Conservation (phyloP, 2,329 filamentous ascomycete species). For the Leptographium radiaticola region DNA sequence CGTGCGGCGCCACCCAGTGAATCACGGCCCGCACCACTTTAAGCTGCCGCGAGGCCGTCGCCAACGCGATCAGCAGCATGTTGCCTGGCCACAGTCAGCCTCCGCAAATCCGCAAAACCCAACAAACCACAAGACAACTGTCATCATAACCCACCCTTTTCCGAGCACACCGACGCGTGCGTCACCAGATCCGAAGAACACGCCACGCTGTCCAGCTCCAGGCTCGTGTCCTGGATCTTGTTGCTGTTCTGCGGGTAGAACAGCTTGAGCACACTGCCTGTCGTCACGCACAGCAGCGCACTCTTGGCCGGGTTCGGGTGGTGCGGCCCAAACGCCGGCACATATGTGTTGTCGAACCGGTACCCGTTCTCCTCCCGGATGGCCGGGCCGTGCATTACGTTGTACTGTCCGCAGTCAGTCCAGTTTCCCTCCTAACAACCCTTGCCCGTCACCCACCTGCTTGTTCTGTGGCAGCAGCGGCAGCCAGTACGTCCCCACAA, state of each 20-base stretch:
- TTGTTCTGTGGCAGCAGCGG: slow-evolving; percentile 36
- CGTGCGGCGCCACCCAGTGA: slow-evolving; percentile 54
- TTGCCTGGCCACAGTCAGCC: slow-evolving; percentile 14
- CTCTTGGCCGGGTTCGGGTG: slow-evolving; percentile 61
- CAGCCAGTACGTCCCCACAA: slow-evolving; percentile 84
- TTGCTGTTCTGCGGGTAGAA: slow-evolving; percentile 64
- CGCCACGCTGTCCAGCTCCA: slow-evolving; percentile 62
- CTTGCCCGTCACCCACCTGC: slow-evolving; percentile 19
- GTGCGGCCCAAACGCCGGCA: slow-evolving; percentile 55
- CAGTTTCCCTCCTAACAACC: not conserved
- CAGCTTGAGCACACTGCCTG: slow-evolving; percentile 59
- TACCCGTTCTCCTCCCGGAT: slow-evolving; percentile 51
- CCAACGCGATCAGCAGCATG: slow-evolving; percentile 50
- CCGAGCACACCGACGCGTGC: slow-evolving; percentile 63
- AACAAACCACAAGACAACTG: not conserved
- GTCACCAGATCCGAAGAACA: slow-evolving; percentile 65
- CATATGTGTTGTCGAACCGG: slow-evolving; percentile 53
- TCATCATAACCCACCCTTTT: slow-evolving; percentile 44
- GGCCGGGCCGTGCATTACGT: slow-evolving; percentile 45
- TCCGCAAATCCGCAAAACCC: slow-evolving; percentile 2
- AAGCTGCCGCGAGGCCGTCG: slow-evolving; percentile 58
- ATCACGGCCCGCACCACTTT: slow-evolving; percentile 62
- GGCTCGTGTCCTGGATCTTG: slow-evolving; percentile 56
- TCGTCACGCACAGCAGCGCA: slow-evolving; percentile 64
- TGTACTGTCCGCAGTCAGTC: slow-evolving; percentile 22